Percentiles rank a stretch among this genome's conserved stretches.
These are phyloP conservation scores for Tetrahymena elliotti DNA, from an alignment of 73 alveolate genomes.

Conservation along the genomic window DNA sequence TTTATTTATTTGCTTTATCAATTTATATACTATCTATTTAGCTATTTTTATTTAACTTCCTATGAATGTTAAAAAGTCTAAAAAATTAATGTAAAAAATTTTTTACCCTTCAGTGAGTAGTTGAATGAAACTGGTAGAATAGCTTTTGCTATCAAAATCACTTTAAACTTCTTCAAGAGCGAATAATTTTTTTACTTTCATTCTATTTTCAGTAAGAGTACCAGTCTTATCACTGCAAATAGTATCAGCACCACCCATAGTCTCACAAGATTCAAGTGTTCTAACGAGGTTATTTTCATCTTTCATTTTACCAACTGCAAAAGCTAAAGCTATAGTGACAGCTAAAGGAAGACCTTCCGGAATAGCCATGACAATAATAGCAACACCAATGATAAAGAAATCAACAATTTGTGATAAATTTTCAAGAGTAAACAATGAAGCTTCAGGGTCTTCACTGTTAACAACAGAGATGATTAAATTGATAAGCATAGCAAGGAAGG, in stretches of 20 bases:
- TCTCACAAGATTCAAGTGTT: slow-evolving; percentile 86
- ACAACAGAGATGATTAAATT: slow-evolving; percentile 49
- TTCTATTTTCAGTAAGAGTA: slow-evolving; percentile 87
- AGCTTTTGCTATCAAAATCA: slow-evolving; percentile 22
- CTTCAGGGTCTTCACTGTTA: slow-evolving; percentile 42
- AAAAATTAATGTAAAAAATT: not conserved
- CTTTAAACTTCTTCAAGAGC: slow-evolving; percentile 61
- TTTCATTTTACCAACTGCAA: slow-evolving; percentile 87
- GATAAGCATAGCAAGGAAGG: slow-evolving; percentile 68
- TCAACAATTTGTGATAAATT: slow-evolving; percentile 63
- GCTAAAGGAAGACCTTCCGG: slow-evolving; percentile 98
- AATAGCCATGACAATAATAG: slow-evolving; percentile 90
- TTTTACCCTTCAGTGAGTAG: slow-evolving; percentile 22
- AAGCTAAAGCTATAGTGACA: slow-evolving; percentile 89
- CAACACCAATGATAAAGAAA: slow-evolving; percentile 79
- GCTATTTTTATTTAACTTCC: not conserved
- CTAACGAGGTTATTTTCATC: slow-evolving; percentile 88
- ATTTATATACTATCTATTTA: not conserved
- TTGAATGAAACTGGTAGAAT: not conserved
- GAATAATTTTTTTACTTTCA: slow-evolving; percentile 76
- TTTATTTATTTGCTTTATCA: not conserved
- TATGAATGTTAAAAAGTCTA: not conserved
- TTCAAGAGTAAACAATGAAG: slow-evolving; percentile 53
- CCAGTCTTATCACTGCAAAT: slow-evolving; percentile 95
- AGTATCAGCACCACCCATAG: slow-evolving; percentile 93